Conservation (phyloP, 1,284 basidiomycete genomes). For the Mrakiaceae sp. region DNA sequence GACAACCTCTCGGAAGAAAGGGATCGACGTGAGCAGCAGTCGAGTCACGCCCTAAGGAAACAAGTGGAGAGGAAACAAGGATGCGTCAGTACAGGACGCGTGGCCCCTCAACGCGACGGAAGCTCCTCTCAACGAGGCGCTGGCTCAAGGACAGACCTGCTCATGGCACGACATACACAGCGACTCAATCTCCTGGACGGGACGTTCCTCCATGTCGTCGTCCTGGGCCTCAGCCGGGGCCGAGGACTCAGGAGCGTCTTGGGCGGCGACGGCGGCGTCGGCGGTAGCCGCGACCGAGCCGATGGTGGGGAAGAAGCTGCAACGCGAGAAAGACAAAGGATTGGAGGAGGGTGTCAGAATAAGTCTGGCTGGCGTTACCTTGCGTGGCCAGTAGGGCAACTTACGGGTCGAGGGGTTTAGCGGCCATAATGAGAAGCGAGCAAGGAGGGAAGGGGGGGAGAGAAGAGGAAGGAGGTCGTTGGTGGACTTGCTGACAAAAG, state of each 20-base stretch:
- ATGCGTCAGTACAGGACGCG: background rate
- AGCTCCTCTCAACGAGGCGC: conserved; percentile 4
- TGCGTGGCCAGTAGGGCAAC: background rate
- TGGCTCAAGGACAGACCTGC: conserved; percentile 48
- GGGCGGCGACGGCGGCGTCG: conserved; percentile 26
- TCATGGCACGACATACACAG: conserved; percentile 89
- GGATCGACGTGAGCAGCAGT: conserved; percentile 86
- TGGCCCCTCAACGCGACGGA: background rate
- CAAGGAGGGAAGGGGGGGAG: no score
- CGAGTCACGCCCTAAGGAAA: conserved; percentile 66
- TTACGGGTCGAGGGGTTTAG: conserved; percentile 1
- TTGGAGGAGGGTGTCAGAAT: background rate
- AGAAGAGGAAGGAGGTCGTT: no score
- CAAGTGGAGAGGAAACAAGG: conserved; percentile 22
- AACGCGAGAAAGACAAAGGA: background rate
- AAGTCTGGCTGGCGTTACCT: background rate
- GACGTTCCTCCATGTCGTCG: conserved; percentile 33
- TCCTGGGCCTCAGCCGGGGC: conserved; percentile 14
- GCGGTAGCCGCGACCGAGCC: conserved; percentile 39
- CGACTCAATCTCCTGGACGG: conserved; percentile 73
- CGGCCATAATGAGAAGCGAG: background rate
- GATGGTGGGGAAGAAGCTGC: conserved; percentile 40
- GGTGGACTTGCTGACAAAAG: no score
- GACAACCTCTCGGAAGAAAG: conserved; percentile 91
- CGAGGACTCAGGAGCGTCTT: no score